A percentile compares a stretch with the other conserved stretches of the same genome.
Evolutionary conservation across 1,284 basidiomycete species (phyloP).

Genomic region (Pseudozyma sp.): DNA sequence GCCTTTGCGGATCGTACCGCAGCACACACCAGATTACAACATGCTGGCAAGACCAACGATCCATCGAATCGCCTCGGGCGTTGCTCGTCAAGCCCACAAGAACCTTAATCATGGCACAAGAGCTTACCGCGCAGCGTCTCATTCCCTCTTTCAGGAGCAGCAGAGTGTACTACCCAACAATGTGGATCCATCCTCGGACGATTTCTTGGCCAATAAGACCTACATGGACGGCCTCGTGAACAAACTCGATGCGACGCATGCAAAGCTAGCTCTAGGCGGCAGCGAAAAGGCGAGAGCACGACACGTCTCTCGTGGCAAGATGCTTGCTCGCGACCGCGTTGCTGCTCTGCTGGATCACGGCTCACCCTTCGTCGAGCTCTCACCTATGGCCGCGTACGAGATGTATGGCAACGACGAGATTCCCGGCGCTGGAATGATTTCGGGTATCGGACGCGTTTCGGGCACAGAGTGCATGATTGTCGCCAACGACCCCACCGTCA

Average conservation of each 20-base stretch:
- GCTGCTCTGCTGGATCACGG: slow-evolving; percentile 81
- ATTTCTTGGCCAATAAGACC: slow-evolving; percentile 54
- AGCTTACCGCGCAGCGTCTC: slow-evolving; percentile 28
- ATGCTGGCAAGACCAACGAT: slow-evolving; percentile 23
- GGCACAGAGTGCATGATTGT: slow-evolving; percentile 86
- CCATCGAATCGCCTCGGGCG: slow-evolving; percentile 12
- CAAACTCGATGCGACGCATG: slow-evolving; percentile 52
- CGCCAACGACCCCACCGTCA: slow-evolving; percentile 81
- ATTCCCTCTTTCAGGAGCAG: slow-evolving; percentile 43
- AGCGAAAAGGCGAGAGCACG: slow-evolving; percentile 78
- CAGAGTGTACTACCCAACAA: slow-evolving; percentile 56
- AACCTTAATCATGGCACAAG: slow-evolving; percentile 3
- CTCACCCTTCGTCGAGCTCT: slow-evolving; percentile 90
- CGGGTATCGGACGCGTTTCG: slow-evolving; percentile 84
- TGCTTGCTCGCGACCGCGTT: slow-evolving; percentile 82
- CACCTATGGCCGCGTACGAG: slow-evolving; percentile 84
- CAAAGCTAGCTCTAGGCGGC: slow-evolving; percentile 69
- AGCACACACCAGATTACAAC: not conserved
- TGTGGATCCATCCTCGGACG: slow-evolving; percentile 47
- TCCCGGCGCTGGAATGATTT: slow-evolving; percentile 89
- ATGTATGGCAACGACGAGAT: slow-evolving; percentile 83
- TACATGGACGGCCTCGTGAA: slow-evolving; percentile 56
- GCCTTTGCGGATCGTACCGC: no score
- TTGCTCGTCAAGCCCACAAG: slow-evolving; percentile 8
- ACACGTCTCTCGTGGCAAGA: slow-evolving; percentile 83